Percentiles rank a stretch among this genome's conserved stretches.
Evolutionary conservation across 257 asterid species (phyloP).

Genomic region (Plectranthus barbatus): DNA sequence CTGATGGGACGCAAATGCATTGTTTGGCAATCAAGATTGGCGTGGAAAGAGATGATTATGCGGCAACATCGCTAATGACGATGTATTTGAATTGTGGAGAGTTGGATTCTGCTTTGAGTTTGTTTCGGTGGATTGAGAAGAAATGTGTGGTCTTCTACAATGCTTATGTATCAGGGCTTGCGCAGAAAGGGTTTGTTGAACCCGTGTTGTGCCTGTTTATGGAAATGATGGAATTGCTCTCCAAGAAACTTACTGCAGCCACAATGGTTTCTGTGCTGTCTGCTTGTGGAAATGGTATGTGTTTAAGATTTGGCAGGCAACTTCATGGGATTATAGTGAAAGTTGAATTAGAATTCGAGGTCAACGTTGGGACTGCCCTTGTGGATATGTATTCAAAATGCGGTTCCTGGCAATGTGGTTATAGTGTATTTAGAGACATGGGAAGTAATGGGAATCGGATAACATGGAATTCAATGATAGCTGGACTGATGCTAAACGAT

Average conservation of each 20-base stretch:
- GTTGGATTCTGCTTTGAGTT: conserved; percentile 39
- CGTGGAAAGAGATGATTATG: conserved; percentile 48
- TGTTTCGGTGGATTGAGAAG: conserved; percentile 39
- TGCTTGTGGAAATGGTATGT: conserved; percentile 53
- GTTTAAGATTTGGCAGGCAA: conserved; percentile 56
- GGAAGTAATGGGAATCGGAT: conserved; percentile 42
- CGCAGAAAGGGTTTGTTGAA: conserved; percentile 43
- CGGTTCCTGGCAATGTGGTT: conserved; percentile 58
- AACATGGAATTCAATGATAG: conserved; percentile 83
- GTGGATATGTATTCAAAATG: conserved; percentile 85
- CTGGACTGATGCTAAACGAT: conserved; percentile 67
- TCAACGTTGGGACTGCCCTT: conserved; percentile 61
- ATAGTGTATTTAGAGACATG: conserved; percentile 45
- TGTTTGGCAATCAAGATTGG: conserved; percentile 74
- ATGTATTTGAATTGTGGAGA: conserved; percentile 56
- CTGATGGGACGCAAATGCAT: conserved; percentile 53
- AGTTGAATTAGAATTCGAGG: conserved; percentile 24
- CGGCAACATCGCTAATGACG: conserved; percentile 55
- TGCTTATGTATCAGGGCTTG: conserved; percentile 68
- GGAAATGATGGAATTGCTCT: conserved; percentile 44
- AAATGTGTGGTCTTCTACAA: conserved; percentile 62
- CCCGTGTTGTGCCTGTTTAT: conserved; percentile 42
- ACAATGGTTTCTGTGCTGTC: conserved; percentile 58
- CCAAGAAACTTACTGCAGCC: conserved; percentile 40
- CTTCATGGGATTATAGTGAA: conserved; percentile 54